These are phyloP conservation scores for Rhodotorula sp. DNA, from an alignment of 1,284 basidiomycete species.

Conservation along the genomic window DNA sequence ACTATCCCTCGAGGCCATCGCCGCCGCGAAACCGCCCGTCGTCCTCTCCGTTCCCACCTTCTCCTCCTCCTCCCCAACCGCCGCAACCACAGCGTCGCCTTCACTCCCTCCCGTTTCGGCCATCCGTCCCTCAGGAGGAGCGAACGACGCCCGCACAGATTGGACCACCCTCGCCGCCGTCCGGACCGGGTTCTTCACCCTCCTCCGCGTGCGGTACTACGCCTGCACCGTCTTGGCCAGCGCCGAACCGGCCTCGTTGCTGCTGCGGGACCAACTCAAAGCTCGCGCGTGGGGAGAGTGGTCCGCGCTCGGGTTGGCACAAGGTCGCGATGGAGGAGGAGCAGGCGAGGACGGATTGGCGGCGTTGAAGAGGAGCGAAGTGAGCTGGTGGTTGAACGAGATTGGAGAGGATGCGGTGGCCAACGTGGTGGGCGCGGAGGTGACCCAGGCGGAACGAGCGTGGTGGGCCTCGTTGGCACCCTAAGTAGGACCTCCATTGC, in stretches of 20 bases:
- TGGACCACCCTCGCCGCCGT: constrained; percentile 19
- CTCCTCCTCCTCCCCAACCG: neutral
- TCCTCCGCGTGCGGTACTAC: constrained; percentile 20
- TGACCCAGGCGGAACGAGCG: neutral
- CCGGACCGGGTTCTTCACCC: constrained; percentile 14
- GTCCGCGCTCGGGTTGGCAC: constrained; percentile 9
- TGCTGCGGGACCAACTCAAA: constrained; percentile 12
- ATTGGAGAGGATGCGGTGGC: constrained; percentile 18
- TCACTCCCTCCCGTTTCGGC: constrained; percentile 5
- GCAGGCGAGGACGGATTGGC: neutral
- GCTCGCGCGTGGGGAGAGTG: constrained; percentile 8
- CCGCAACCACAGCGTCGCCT: neutral
- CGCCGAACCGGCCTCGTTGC: no score
- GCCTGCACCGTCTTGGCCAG: neutral
- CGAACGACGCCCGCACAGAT: constrained; percentile 14
- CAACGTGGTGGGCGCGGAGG: neutral
- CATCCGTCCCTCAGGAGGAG: neutral
- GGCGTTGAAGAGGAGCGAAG: constrained; percentile 1
- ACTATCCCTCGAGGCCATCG: constrained; percentile 16
- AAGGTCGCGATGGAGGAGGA: neutral
- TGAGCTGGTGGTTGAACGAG: constrained; percentile 25
- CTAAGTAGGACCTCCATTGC: no score
- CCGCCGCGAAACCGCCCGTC: constrained; percentile 6
- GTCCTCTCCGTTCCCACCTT: constrained; percentile 8
- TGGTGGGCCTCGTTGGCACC: constrained; percentile 8